Conservation (phyloP, 2,329 filamentous ascomycete genomes). For the Trichophyton mentagrophytes region DNA sequence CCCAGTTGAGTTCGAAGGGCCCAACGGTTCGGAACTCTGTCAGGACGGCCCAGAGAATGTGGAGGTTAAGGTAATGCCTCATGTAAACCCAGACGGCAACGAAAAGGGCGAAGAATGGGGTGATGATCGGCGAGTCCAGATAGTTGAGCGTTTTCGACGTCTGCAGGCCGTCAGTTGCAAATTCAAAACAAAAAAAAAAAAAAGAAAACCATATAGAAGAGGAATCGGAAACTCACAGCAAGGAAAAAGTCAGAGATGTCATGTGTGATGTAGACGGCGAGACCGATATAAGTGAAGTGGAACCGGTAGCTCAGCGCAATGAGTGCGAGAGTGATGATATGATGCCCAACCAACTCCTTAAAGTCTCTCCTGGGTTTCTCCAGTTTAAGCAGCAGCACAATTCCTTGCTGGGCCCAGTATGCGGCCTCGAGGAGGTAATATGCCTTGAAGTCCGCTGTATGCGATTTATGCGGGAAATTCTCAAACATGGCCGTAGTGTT, state of each 20-base stretch:
- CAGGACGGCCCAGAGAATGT: slow-evolving; percentile 35
- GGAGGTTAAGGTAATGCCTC: slow-evolving; percentile 55
- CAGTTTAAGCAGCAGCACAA: slow-evolving; percentile 72
- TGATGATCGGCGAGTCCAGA: slow-evolving; percentile 63
- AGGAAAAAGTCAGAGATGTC: slow-evolving; percentile 94
- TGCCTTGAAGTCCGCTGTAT: slow-evolving; percentile 74
- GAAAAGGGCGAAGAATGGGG: slow-evolving; percentile 73
- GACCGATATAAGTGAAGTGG: slow-evolving; percentile 90
- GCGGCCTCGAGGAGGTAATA: slow-evolving; percentile 91
- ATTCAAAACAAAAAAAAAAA: not conserved
- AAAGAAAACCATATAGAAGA: slow-evolving; percentile 3
- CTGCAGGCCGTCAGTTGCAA: slow-evolving; percentile 30
- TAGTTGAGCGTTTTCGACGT: slow-evolving; percentile 90
- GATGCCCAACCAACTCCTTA: slow-evolving; percentile 81
- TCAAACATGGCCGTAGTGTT: slow-evolving; percentile 86
- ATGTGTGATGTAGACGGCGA: slow-evolving; percentile 88
- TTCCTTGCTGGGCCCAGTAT: slow-evolving; percentile 91
- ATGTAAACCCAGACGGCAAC: slow-evolving; percentile 78
- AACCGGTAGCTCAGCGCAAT: slow-evolving; percentile 85
- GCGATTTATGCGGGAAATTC: slow-evolving; percentile 67
- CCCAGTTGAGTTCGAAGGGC: slow-evolving; percentile 37
- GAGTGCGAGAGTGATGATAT: slow-evolving; percentile 74
- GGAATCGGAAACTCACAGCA: slow-evolving; percentile 47
- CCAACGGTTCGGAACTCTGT: slow-evolving; percentile 37
- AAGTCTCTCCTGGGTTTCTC: slow-evolving; percentile 94